A percentile compares a stretch with the other conserved stretches of the same genome.
phyloP scores from a whole-genome alignment of 805 yeast species.

The Cyberlindnera maritima region DNA sequence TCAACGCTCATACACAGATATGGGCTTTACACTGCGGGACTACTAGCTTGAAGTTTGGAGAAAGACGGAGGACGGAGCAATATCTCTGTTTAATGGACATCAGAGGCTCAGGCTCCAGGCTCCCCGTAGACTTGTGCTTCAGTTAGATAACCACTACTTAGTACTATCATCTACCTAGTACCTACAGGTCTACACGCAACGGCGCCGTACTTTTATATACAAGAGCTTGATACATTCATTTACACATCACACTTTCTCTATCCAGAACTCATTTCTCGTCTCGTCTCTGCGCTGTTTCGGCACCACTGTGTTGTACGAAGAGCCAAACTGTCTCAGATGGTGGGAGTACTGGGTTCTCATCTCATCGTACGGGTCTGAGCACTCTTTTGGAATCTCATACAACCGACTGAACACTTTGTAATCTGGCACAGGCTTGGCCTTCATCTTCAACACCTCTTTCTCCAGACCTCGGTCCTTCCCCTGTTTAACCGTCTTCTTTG shows the following conservation, averaged over 20 bases:
- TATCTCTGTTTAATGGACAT: no score
- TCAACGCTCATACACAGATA: no score
- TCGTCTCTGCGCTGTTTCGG: constrained; percentile 21
- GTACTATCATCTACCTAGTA: no score
- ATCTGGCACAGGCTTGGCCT: constrained; percentile 21
- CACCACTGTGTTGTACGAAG: constrained; percentile 22
- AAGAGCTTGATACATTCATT: no score
- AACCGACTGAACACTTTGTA: constrained; percentile 26
- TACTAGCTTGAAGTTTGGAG: no score
- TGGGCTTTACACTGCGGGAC: no score
- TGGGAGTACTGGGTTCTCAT: constrained; percentile 21
- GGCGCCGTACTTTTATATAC: background rate
- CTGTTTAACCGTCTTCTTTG: constrained; percentile 23
- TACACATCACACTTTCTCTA: constrained; percentile 26
- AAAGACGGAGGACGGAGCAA: no score
- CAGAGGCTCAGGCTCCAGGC: no score
- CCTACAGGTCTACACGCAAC: no score
- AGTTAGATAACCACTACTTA: no score
- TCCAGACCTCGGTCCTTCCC: constrained; percentile 11
- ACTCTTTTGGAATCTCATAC: constrained; percentile 24
- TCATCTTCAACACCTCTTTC: constrained; percentile 21
- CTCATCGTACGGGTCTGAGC: constrained; percentile 31
- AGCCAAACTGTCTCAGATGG: constrained; percentile 24
- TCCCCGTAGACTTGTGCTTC: no score
- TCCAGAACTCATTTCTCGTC: constrained; percentile 27